These are phyloP conservation scores for Serendipita sp. DNA, from an alignment of 768 basidiomycete species.

Conservation along the genomic window DNA sequence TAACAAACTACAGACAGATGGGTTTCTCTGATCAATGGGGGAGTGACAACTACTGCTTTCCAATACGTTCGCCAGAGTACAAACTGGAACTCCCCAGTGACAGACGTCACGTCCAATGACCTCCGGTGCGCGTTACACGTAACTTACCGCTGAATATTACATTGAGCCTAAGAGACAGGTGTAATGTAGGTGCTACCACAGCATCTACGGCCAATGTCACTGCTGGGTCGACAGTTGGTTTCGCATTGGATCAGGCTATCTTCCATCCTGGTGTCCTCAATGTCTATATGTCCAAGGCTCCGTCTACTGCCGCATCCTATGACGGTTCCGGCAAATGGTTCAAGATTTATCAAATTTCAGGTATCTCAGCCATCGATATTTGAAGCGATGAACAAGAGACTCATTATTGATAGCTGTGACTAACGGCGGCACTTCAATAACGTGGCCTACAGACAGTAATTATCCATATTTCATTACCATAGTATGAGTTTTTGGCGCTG, in stretches of 20 bases:
- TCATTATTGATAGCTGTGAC: background rate
- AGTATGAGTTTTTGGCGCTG: background rate
- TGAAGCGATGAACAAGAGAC: background rate
- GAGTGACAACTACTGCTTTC: slow-evolving; percentile 22
- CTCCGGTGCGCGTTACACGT: too few species aligned
- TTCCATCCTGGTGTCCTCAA: slow-evolving; percentile 12
- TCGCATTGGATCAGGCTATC: slow-evolving; percentile 12
- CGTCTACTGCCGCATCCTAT: slow-evolving; percentile 10
- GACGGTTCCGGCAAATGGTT: slow-evolving; percentile 13
- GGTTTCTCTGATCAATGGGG: slow-evolving; percentile 27
- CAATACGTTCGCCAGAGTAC: background rate
- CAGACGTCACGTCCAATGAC: background rate
- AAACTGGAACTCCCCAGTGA: background rate
- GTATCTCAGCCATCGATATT: background rate
- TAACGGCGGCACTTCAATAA: background rate
- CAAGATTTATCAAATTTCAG: slow-evolving; percentile 11
- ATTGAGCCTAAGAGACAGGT: background rate
- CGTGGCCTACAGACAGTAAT: slow-evolving; percentile 9
- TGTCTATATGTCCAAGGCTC: slow-evolving; percentile 12
- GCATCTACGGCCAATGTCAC: slow-evolving; percentile 2
- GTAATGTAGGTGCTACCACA: background rate
- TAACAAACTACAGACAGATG: slow-evolving; percentile 24
- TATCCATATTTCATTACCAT: background rate
- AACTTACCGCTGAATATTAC: background rate
- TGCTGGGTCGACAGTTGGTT: slow-evolving; percentile 18